Conservation (phyloP, 352 stramenopile species). For the Saprolegnia diclina region DNA sequence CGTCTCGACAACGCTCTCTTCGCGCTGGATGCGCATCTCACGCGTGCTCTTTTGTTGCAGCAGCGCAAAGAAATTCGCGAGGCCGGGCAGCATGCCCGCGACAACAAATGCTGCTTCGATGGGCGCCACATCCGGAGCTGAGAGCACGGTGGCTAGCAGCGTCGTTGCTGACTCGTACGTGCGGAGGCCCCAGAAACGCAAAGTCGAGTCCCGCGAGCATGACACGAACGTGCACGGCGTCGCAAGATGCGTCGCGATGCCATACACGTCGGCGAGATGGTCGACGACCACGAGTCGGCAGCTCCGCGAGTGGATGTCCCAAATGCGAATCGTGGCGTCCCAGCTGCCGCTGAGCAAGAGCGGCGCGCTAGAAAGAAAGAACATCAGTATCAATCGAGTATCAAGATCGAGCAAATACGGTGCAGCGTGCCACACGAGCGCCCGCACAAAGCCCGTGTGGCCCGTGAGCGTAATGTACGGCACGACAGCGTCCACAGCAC, state of each 20-base stretch:
- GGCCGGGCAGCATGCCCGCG: neutral
- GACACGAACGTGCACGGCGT: slow-evolving; percentile 29
- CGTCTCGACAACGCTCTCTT: slow-evolving; percentile 3
- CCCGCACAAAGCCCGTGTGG: slow-evolving; percentile 29
- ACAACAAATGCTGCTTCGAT: neutral
- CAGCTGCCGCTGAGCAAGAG: slow-evolving; percentile 27
- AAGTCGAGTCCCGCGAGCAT: slow-evolving; percentile 29
- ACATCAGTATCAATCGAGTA: neutral
- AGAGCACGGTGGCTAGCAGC: slow-evolving; percentile 12
- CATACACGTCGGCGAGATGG: slow-evolving; percentile 31
- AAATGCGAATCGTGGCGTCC: slow-evolving; percentile 31
- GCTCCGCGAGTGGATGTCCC: slow-evolving; percentile 22
- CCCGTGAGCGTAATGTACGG: slow-evolving; percentile 26
- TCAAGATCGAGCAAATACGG: neutral
- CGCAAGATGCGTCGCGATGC: slow-evolving; percentile 23
- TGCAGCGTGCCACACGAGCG: slow-evolving; percentile 28
- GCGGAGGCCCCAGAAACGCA: slow-evolving; percentile 29
- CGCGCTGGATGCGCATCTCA: slow-evolving; percentile 3
- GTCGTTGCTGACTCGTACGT: neutral
- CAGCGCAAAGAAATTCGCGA: slow-evolving; percentile 21
- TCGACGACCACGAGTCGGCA: slow-evolving; percentile 27
- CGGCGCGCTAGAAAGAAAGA: neutral
- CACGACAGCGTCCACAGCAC: neutral
- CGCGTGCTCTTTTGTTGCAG: neutral
- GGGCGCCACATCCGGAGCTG: neutral